phyloP scores from a whole-genome alignment of 1,284 basidiomycete species.

The Albatrellus sp. region DNA sequence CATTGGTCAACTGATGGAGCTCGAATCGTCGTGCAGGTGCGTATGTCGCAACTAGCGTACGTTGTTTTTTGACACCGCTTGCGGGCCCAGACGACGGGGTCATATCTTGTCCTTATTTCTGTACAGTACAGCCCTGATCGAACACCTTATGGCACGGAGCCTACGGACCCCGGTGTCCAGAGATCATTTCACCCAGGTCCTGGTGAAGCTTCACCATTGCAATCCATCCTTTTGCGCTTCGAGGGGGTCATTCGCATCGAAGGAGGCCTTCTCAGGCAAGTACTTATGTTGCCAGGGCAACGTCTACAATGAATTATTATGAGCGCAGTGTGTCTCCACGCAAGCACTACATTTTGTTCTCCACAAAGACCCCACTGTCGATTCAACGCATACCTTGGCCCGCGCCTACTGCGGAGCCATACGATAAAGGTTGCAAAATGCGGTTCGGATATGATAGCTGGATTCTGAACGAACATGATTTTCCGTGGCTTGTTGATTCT shows the following conservation, averaged over 20 bases:
- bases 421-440: slow-evolving; percentile 3
- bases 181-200: slow-evolving; percentile 65
- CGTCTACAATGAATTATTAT: slow-evolving; percentile 1
- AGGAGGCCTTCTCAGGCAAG: slow-evolving; percentile 58
- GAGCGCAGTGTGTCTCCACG: slow-evolving; percentile 56
- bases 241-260: slow-evolving; percentile 79
- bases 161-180: slow-evolving; percentile 39
- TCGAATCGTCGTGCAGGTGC: slow-evolving; percentile 67
- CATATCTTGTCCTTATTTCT: slow-evolving; percentile 66
- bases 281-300: slow-evolving; percentile 4
- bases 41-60: slow-evolving; percentile 13
- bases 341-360: slow-evolving; percentile 55
- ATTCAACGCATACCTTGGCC: slow-evolving; percentile 78
- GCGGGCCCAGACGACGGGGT: slow-evolving; percentile 47
- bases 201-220: slow-evolving; percentile 62
- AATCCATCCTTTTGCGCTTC: slow-evolving; percentile 51
- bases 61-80: neutral
- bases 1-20: slow-evolving; percentile 75
- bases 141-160: slow-evolving; percentile 42
- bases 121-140: slow-evolving; percentile 49
- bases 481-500: slow-evolving; percentile 60
- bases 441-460: slow-evolving; percentile 50
- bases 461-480: slow-evolving; percentile 55
- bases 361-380: slow-evolving; percentile 56
- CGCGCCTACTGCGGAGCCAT: slow-evolving; percentile 24